phyloP scores from a whole-genome alignment of 805 yeast species.

The Yarrowia keelungensis region DNA sequence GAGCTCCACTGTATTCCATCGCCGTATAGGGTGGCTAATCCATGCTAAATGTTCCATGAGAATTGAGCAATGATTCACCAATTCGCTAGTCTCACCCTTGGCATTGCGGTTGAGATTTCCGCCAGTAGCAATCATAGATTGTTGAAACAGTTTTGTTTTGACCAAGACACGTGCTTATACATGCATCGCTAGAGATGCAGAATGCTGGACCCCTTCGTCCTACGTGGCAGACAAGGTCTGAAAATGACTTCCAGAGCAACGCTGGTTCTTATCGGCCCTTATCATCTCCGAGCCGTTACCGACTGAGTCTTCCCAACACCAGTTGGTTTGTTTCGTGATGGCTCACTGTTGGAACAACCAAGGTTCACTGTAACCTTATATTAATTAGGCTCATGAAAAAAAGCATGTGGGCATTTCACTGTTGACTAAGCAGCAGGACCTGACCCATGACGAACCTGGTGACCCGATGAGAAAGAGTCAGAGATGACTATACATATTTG shows the following conservation, averaged over 20 bases:
- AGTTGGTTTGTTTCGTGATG: conserved; percentile 2
- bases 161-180: conserved; percentile 11
- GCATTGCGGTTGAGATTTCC: neutral
- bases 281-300: conserved; percentile 15
- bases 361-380: conserved; percentile 4
- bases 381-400: neutral
- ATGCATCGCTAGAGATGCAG: conserved; percentile 6
- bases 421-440: conserved; percentile 17
- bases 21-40: no score
- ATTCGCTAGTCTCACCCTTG: neutral
- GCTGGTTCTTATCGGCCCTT: neutral
- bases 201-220: neutral
- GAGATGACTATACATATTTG: neutral
- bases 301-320: neutral
- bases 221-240: neutral
- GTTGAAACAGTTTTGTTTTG: neutral
- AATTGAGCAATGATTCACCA: neutral
- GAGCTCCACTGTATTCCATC: neutral
- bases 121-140: conserved; percentile 16
- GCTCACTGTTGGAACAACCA: neutral
- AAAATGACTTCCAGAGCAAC: neutral
- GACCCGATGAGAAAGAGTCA: neutral
- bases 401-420: neutral
- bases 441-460: neutral
- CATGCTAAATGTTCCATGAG: no score